A percentile compares a stretch with the other conserved stretches of the same genome.
phyloP scores from a whole-genome alignment of 2,329 filamentous ascomycete species.

The Huntiella decipiens region DNA sequence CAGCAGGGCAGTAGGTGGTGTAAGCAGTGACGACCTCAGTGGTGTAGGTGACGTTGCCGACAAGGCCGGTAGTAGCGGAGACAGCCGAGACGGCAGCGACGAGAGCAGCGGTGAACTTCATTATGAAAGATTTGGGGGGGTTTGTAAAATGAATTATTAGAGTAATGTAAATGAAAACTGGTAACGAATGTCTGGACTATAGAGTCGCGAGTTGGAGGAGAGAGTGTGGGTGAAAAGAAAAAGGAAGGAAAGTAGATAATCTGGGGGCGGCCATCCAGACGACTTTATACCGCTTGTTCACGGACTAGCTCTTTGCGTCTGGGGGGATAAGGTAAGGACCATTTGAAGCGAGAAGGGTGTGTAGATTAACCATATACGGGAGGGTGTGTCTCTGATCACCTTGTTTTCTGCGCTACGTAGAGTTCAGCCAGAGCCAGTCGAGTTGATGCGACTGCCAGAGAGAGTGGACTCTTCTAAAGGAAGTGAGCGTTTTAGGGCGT shows the following conservation, averaged over 20 bases:
- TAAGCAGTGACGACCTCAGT: slow-evolving; percentile 47
- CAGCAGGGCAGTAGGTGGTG: slow-evolving; percentile 53
- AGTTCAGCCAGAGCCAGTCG: background rate
- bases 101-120: slow-evolving; percentile 42
- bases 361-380: background rate
- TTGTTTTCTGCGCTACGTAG: background rate
- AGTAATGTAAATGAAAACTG: slow-evolving; percentile 20
- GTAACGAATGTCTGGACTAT: slow-evolving; percentile 12
- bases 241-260: slow-evolving; percentile 14
- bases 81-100: slow-evolving; percentile 31
- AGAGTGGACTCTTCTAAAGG: background rate
- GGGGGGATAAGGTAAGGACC: background rate
- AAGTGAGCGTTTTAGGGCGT: background rate
- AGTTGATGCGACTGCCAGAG: background rate
- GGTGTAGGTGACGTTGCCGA: slow-evolving; percentile 33
- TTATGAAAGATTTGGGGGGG: slow-evolving; percentile 34
- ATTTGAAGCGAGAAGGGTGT: background rate
- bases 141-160: slow-evolving; percentile 20
- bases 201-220: slow-evolving; percentile 15
- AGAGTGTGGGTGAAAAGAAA: slow-evolving; percentile 31
- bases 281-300: slow-evolving; percentile 26
- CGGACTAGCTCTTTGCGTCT: too few relatives aligned
- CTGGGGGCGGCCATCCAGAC: slow-evolving; percentile 19
- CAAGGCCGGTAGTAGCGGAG: slow-evolving; percentile 16
- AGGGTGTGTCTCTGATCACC: background rate